These are phyloP conservation scores for Alternaria dauci DNA, from an alignment of 2,329 filamentous ascomycete genomes.

Conservation along the genomic window DNA sequence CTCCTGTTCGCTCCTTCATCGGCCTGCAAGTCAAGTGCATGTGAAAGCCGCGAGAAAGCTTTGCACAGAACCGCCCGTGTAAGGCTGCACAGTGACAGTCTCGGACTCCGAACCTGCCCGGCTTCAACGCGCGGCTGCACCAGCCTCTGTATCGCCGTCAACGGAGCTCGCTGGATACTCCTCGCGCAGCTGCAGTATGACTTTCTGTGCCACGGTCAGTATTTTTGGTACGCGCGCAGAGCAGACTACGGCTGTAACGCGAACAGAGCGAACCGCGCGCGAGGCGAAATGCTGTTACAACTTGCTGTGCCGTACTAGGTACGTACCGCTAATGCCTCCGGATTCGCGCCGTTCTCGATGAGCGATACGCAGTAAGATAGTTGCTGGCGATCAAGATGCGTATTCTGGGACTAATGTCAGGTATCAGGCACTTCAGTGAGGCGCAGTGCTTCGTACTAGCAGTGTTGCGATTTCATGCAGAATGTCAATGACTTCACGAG, in stretches of 20 bases:
- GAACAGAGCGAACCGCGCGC: conserved; percentile 19
- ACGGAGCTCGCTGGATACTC: conserved; percentile 49
- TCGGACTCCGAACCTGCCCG: conserved; percentile 14
- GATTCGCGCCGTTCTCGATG: conserved; percentile 97
- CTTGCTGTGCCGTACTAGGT: conserved; percentile 17
- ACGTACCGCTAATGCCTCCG: conserved; percentile 89
- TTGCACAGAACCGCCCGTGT: conserved; percentile 16
- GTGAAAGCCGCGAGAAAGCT: background rate
- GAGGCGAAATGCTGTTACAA: conserved; percentile 16
- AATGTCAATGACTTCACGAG: conserved; percentile 81
- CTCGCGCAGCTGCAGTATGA: conserved; percentile 56
- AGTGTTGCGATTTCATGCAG: conserved; percentile 87
- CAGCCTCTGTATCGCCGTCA: conserved; percentile 38
- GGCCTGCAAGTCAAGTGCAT: background rate
- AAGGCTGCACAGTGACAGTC: conserved; percentile 14
- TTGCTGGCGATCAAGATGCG: conserved; percentile 87
- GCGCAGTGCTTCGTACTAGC: conserved; percentile 66
- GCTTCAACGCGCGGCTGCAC: conserved; percentile 33
- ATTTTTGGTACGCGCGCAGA: conserved; percentile 12
- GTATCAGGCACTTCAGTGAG: background rate
- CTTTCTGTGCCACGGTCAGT: conserved; percentile 48
- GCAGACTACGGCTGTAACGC: background rate
- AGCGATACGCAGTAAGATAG: conserved; percentile 95
- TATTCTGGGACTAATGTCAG: conserved; percentile 71
- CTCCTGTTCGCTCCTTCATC: background rate